These are phyloP conservation scores for Xeromyces bisporus DNA, from an alignment of 495 filamentous ascomycete species.

Conservation along the genomic window DNA sequence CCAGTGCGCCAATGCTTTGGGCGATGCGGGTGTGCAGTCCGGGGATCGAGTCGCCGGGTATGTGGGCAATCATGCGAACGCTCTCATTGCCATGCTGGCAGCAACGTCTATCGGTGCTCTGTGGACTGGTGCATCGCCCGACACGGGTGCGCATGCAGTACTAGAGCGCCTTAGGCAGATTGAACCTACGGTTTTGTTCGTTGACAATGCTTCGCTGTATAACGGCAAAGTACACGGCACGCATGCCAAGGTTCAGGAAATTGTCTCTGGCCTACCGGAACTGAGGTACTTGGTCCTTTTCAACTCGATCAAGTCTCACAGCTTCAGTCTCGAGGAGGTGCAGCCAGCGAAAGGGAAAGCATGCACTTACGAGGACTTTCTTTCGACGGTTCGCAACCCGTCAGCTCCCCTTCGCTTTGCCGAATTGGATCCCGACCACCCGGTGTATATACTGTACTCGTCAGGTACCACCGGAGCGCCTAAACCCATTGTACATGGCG, in stretches of 20 bases:
- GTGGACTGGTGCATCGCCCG: constrained; percentile 79
- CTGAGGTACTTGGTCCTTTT: constrained; percentile 56
- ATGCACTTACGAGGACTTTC: constrained; percentile 33
- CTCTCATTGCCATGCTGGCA: constrained; percentile 75
- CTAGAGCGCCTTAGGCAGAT: constrained; percentile 73
- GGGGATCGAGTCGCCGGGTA: constrained; percentile 71
- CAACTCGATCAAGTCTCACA: constrained; percentile 34
- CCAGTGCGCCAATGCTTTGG: constrained; percentile 52
- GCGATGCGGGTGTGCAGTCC: constrained; percentile 40
- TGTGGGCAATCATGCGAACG: constrained; percentile 71
- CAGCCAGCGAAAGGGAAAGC: constrained; percentile 31
- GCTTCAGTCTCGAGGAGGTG: constrained; percentile 33
- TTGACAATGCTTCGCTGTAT: constrained; percentile 74
- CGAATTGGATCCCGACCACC: constrained; percentile 64
- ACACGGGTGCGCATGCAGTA: constrained; percentile 65
- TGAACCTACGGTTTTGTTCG: constrained; percentile 60
- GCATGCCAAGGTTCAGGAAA: constrained; percentile 51
- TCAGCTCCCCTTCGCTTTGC: constrained; percentile 42
- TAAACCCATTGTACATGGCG: constrained; percentile 83
- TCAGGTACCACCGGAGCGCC: constrained; percentile 80
- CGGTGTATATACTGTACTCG: constrained; percentile 78
- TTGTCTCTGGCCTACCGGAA: constrained; percentile 44
- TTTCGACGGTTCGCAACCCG: constrained; percentile 21
- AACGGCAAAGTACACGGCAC: constrained; percentile 71
- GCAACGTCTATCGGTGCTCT: constrained; percentile 66